A percentile compares a stretch with the other conserved stretches of the same genome.
Evolutionary conservation across 805 yeast genomes (phyloP).

Genomic region (Candida maris): DNA sequence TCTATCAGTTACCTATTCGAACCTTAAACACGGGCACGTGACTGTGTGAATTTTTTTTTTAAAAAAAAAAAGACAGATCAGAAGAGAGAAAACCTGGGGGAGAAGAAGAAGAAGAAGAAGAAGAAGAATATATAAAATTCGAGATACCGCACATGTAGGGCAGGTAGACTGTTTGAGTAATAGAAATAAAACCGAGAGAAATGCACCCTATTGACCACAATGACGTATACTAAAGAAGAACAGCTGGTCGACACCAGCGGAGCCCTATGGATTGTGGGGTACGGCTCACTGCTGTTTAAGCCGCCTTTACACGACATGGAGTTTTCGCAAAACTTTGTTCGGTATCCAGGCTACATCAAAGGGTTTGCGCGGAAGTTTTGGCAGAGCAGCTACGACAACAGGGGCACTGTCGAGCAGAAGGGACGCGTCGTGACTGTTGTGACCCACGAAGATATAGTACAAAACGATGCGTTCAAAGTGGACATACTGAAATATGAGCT

Average conservation of each 20-base stretch:
- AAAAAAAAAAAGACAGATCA: no score
- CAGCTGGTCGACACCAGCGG: background rate
- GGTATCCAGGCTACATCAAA: conserved; percentile 63
- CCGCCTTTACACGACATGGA: conserved; percentile 70
- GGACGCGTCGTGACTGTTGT: conserved; percentile 87
- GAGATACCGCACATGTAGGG: no score
- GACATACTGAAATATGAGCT: conserved; percentile 37
- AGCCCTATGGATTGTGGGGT: conserved; percentile 76
- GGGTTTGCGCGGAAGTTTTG: conserved; percentile 85
- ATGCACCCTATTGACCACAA: no score
- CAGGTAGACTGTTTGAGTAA: no score
- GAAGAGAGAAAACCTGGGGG: no score
- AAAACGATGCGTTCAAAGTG: conserved; percentile 36
- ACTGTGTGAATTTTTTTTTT: no score
- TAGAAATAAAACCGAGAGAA: no score
- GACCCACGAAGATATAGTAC: conserved; percentile 50
- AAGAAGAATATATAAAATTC: no score
- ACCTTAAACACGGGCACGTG: no score
- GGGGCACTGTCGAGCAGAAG: conserved; percentile 83
- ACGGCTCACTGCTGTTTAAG: conserved; percentile 84
- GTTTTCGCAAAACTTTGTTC: conserved; percentile 25
- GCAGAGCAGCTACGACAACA: conserved; percentile 87
- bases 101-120: no score
- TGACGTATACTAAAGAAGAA: background rate
- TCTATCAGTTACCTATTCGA: no score